These are phyloP conservation scores for Daldinia sp. DNA, from an alignment of 2,329 filamentous ascomycete genomes.

Conservation along the genomic window DNA sequence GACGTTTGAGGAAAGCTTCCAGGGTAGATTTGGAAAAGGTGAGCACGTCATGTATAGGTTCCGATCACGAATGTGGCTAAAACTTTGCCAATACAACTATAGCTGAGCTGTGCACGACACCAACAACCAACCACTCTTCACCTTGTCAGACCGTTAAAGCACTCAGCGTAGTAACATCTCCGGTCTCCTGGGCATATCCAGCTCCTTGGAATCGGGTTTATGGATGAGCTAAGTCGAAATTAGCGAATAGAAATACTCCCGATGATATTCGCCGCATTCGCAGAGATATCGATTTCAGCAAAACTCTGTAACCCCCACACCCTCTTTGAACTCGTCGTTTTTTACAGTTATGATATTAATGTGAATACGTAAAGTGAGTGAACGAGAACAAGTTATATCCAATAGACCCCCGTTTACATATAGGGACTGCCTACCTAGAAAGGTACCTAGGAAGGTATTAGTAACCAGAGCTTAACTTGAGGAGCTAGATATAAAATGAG, in stretches of 20 bases:
- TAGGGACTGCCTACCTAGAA: too few relatives aligned
- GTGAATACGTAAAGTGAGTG: not conserved
- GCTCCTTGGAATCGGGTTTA: constrained; percentile 24
- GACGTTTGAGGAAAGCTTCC: constrained; percentile 21
- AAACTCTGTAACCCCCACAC: not conserved
- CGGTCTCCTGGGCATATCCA: constrained; percentile 23
- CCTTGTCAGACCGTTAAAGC: constrained; percentile 1
- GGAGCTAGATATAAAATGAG: not conserved
- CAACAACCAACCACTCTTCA: constrained; percentile 13
- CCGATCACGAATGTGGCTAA: constrained; percentile 30
- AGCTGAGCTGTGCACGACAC: constrained; percentile 14
- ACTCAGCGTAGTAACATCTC: constrained; percentile 27
- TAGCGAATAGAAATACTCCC: constrained; percentile 29
- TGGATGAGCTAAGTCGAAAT: constrained; percentile 2
- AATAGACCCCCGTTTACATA: not conserved
- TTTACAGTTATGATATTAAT: not conserved
- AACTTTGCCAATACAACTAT: constrained; percentile 13
- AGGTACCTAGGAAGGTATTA: not conserved
- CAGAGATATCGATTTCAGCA: not conserved
- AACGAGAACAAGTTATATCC: not conserved
- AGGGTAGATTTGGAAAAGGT: constrained; percentile 9
- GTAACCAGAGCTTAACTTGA: not conserved
- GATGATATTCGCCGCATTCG: constrained; percentile 12
- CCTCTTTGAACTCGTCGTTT: not conserved
- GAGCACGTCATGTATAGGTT: constrained; percentile 31